These are phyloP conservation scores for Diddensiella transvaalensis DNA, from an alignment of 805 yeast species.

Conservation along the genomic window DNA sequence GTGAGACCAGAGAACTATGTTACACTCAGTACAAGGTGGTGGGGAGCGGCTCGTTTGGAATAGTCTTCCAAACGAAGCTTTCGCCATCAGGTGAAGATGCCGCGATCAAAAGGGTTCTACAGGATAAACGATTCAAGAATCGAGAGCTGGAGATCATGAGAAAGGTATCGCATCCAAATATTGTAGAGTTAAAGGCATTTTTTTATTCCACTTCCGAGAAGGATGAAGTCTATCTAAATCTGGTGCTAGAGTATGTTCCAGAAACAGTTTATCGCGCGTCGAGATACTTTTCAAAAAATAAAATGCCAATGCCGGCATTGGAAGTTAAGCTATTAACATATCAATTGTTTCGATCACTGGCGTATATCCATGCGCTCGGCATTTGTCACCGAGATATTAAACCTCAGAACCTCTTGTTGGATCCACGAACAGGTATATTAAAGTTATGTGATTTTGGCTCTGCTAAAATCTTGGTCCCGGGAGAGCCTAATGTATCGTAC, in stretches of 20 bases:
- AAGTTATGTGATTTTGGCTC: constrained; percentile 96
- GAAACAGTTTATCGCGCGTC: constrained; percentile 90
- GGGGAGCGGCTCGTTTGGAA: constrained; percentile 99
- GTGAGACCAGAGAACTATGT: constrained; percentile 56
- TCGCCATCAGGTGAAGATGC: constrained; percentile 72
- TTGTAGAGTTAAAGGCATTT: constrained; percentile 82
- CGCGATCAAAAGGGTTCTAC: constrained; percentile 94
- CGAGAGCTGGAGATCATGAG: constrained; percentile 97
- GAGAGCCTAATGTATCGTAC: constrained; percentile 92
- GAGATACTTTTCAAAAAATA: constrained; percentile 57
- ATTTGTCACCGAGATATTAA: constrained; percentile 92
- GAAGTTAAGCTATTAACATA: constrained; percentile 88
- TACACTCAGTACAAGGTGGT: constrained; percentile 85
- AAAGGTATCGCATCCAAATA: constrained; percentile 75
- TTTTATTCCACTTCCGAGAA: constrained; percentile 75
- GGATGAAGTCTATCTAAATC: constrained; percentile 79
- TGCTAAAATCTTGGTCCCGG: constrained; percentile 84
- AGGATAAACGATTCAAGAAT: constrained; percentile 93
- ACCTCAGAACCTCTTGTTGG: constrained; percentile 83
- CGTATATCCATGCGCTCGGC: constrained; percentile 65
- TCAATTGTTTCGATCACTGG: constrained; percentile 72
- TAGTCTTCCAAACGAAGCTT: constrained; percentile 85
- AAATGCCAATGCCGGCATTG: constrained; percentile 77
- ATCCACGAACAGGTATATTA: constrained; percentile 78
- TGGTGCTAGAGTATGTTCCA: constrained; percentile 91